Evolutionary conservation across 1,284 basidiomycete species (phyloP), one percentile per base, ranked within the genome.

Genomic region (Hypsizygus ulmarius): DNA sequence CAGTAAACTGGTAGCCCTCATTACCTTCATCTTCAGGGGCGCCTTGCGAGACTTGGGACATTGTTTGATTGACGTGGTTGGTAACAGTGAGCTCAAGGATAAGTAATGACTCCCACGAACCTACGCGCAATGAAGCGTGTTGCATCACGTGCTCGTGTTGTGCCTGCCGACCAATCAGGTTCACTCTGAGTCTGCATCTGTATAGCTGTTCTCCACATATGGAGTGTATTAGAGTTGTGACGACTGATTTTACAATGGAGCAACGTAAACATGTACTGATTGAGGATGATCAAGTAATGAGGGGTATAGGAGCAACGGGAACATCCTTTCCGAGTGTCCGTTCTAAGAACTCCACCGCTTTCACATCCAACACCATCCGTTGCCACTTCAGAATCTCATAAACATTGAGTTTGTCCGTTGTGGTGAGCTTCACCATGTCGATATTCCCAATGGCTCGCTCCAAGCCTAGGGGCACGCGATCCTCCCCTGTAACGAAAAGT

Each of bases 361-460:
- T 74, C 47, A 85, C 57, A 61, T 90, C 88, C 54, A 91, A 58
- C 39, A 90, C 72, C 15, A 90, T 63, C 45, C 83, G 75, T 44
- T 79, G 79, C 82, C 88, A 91, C 64, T 82, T 85, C 59, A 94
- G 68, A 30, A 89, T 63, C 60, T 91, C 84, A 64, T 90, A 93
- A 3, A 93, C 82, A 39, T 78, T 79, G 41, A 91, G 70, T 47
- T 91, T 81, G 43, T 84, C 72, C 11, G 79, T 81, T 1, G 77
- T 77, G 43, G 75, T 73, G 37, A 86, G 68, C 45, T 84, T 78
- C 19, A 90, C 73, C 34, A 77, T 75, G 28, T 77, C 75, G 30
- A 94, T 71, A 61, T 89, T 90, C 43, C 71, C 66, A 50, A 81
- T 79, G 1, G 84, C 79, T 42, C 81, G 69, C 51, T 69, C 65